Evolutionary conservation across 148 eudicot genomes (phyloP), one percentile per base, ranked within the genome.

Genomic region (Pouteria glomerata): DNA sequence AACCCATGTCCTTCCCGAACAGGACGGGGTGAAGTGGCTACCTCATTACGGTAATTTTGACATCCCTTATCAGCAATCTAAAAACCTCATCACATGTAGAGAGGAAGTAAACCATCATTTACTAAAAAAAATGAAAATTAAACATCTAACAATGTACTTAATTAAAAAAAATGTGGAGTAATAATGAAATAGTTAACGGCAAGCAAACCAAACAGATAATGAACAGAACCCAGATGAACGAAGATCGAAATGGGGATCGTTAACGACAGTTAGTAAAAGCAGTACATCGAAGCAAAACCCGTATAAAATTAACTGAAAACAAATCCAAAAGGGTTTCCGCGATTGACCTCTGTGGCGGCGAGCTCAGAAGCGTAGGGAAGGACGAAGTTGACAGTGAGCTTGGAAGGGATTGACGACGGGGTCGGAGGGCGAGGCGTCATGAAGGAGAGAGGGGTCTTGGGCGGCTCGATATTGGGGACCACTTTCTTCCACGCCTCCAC

Each of bases 401-500:
- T 89, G 21, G 90, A 59, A 14, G 89, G 91, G 58, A 90, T 79
- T 8, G 87, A 73, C 23, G 84, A 48, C 0, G 86, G 82, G 1
- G 80, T 61, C 1, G 78, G 59, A 1, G 91, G 87, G 3, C 77
- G 79, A 3, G 86, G 82, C 7, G 57, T 72, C 81, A 76, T 77
- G 53, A 77, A 87, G 41, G 81, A 42, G 35, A 70, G 62, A 14
- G 91, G 91, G 11, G 79, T 81, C 75, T 81, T 80, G 15, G 96
- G 91, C 21, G 95, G 91, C n/a, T 85, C 84, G 13, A 82, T 68
- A 51, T 82, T 74, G 1, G 89, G 91, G 18, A 73, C 62, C 64
- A 77, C 74, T 44, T 81, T 85, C 67, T 70, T 89, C 96, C 96
- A 89, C 3, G 83, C 86, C 42, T 76, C 81, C 16, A 34, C 62